Evolutionary conservation across 345 rosid species (phyloP).

Genomic region (Mallotus nudiflorus): DNA sequence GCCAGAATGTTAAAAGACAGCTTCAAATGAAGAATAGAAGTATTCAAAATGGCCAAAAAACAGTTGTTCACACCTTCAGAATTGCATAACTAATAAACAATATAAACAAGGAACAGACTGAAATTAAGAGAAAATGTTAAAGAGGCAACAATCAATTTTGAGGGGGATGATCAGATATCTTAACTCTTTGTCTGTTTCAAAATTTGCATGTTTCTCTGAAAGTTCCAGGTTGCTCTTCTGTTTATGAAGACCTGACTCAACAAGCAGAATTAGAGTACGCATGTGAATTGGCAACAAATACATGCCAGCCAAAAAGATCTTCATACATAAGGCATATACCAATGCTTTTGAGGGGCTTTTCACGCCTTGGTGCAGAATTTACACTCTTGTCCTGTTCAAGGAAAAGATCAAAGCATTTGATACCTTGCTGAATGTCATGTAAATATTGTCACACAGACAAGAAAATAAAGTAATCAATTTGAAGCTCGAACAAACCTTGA

Average conservation of each 20-base stretch:
- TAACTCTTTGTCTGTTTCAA: slow-evolving; percentile 62
- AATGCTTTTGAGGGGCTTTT: slow-evolving; percentile 68
- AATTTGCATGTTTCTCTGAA: slow-evolving; percentile 34
- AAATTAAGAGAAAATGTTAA: neutral
- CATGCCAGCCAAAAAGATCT: slow-evolving; percentile 21
- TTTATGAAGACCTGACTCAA: slow-evolving; percentile 54
- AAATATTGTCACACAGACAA: neutral
- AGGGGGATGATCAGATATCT: slow-evolving; percentile 29
- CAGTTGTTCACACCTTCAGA: neutral
- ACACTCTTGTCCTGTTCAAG: slow-evolving; percentile 51
- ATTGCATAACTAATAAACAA: slow-evolving; percentile 5
- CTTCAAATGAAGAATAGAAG: neutral
- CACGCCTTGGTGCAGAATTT: slow-evolving; percentile 56
- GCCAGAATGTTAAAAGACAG: neutral
- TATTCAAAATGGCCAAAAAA: slow-evolving; percentile 3
- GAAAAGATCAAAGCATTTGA: slow-evolving; percentile 22
- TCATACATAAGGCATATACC: slow-evolving; percentile 40
- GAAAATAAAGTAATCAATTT: neutral
- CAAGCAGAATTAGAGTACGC: slow-evolving; percentile 22
- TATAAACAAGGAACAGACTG: slow-evolving; percentile 7
- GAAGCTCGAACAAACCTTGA: slow-evolving; percentile 39
- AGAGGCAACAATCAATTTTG: neutral
- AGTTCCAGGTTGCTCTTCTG: slow-evolving; percentile 45
- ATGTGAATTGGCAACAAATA: slow-evolving; percentile 11
- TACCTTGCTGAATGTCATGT: slow-evolving; percentile 1